Conservation (phyloP, 1,284 basidiomycete species). For the Taiwanofungus camphoratus region DNA sequence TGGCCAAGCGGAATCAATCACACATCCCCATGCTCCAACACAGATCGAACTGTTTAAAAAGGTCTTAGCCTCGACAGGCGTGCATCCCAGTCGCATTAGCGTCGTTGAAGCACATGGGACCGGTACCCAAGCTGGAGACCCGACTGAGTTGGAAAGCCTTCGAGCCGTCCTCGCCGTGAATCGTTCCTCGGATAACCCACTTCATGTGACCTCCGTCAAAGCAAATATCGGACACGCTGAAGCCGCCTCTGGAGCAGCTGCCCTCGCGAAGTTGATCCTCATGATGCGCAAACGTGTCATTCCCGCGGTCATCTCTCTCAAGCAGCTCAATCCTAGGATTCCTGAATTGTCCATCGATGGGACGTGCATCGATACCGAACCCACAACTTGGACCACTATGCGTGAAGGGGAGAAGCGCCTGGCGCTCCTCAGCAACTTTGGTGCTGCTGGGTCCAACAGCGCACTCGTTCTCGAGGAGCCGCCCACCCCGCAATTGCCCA, state of each 20-base stretch:
- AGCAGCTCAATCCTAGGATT: slow-evolving; percentile 52
- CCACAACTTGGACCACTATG: slow-evolving; percentile 37
- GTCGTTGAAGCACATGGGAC: slow-evolving; percentile 72
- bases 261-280: slow-evolving; percentile 63
- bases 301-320: slow-evolving; percentile 55
- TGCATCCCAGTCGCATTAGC: slow-evolving; percentile 43
- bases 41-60: slow-evolving; percentile 49
- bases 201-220: slow-evolving; percentile 65
- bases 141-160: slow-evolving; percentile 57
- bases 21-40: slow-evolving; percentile 59
- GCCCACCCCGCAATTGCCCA: not conserved
- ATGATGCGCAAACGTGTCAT: slow-evolving; percentile 56
- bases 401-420: slow-evolving; percentile 34
- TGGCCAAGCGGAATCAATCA: slow-evolving; percentile 58
- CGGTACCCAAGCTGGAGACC: slow-evolving; percentile 62
- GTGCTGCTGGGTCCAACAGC: slow-evolving; percentile 66
- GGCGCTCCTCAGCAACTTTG: slow-evolving; percentile 69
- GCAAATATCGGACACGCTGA: slow-evolving; percentile 71
- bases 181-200: slow-evolving; percentile 39
- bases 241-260: slow-evolving; percentile 66
- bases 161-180: slow-evolving; percentile 45
- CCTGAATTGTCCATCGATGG: slow-evolving; percentile 42
- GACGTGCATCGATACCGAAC: slow-evolving; percentile 40
- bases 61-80: slow-evolving; percentile 40
- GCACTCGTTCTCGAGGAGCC: slow-evolving; percentile 55